phyloP scores from a whole-genome alignment of 2,329 filamentous ascomycete genomes.

The Zymoseptoria ardabiliae region DNA sequence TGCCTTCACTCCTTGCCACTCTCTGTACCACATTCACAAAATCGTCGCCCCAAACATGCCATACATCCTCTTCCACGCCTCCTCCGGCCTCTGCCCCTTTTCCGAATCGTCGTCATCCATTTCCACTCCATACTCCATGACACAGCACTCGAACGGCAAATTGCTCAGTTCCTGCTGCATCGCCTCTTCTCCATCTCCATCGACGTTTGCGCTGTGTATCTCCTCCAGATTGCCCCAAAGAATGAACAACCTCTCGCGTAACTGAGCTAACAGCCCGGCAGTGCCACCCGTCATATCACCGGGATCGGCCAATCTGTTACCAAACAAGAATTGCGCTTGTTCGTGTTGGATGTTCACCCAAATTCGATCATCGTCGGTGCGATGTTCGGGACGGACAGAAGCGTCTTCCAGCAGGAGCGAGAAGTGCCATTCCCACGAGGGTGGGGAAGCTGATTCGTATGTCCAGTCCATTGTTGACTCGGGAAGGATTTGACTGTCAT shows the following conservation, averaged over 20 bases:
- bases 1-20: too few species aligned
- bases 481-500: neutral
- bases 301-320: conserved; percentile 45
- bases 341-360: conserved; percentile 62
- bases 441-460: conserved; percentile 15
- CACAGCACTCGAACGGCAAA: conserved; percentile 39
- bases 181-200: conserved; percentile 6
- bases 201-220: conserved; percentile 39
- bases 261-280: conserved; percentile 35
- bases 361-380: conserved; percentile 30
- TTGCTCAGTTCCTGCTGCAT: conserved; percentile 23
- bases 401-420: conserved; percentile 70
- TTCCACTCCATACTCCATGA: conserved; percentile 37
- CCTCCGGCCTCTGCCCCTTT: neutral
- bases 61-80: conserved; percentile 28
- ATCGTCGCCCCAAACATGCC: conserved; percentile 26
- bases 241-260: conserved; percentile 65
- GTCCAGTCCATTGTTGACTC: conserved; percentile 1
- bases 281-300: conserved; percentile 50
- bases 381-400: conserved; percentile 11
- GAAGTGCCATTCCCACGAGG: conserved; percentile 76
- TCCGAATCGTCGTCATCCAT: conserved; percentile 24
- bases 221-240: conserved; percentile 87
- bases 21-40: conserved; percentile 1
- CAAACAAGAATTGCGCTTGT: conserved; percentile 50